phyloP scores from a whole-genome alignment of 345 rosid species.

The Sisymbrium altissimum region DNA sequence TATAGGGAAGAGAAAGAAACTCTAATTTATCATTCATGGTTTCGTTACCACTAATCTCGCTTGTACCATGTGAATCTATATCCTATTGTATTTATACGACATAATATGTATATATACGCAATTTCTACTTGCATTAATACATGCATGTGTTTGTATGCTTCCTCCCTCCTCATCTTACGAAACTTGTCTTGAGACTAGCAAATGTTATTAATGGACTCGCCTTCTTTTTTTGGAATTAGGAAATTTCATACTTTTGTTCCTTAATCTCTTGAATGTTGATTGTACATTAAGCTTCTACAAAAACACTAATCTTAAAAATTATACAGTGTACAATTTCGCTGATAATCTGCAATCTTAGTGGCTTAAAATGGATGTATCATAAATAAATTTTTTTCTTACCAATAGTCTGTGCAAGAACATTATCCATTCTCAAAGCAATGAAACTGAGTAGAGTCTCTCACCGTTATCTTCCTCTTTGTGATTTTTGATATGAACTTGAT shows the following conservation, averaged over 20 bases:
- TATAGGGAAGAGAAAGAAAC: neutral
- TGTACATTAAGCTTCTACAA: slow-evolving; percentile 5
- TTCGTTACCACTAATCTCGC: slow-evolving; percentile 29
- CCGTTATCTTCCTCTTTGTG: slow-evolving; percentile 57
- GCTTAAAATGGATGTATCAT: neutral
- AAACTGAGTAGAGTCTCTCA: slow-evolving; percentile 78
- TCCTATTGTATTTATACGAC: neutral
- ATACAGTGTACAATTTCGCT: neutral
- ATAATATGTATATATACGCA: slow-evolving; percentile 1
- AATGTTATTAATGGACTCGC: neutral
- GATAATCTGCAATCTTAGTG: neutral
- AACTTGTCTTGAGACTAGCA: slow-evolving; percentile 17
- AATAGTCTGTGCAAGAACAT: slow-evolving; percentile 84
- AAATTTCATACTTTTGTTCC: slow-evolving; percentile 5
- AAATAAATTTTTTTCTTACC: too few species aligned
- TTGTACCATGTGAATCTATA: slow-evolving; percentile 24
- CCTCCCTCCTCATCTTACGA: slow-evolving; percentile 22
- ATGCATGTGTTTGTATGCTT: slow-evolving; percentile 14
- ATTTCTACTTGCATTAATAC: neutral
- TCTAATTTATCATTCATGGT: slow-evolving; percentile 18
- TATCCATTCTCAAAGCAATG: slow-evolving; percentile 79
- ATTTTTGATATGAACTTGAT: slow-evolving; percentile 84
- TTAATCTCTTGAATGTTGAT: neutral
- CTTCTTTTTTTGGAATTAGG: neutral
- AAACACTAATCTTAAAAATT: too few species aligned